These are phyloP conservation scores for Lachnum nothofagi DNA, from an alignment of 2,329 filamentous ascomycete species.

Conservation along the genomic window DNA sequence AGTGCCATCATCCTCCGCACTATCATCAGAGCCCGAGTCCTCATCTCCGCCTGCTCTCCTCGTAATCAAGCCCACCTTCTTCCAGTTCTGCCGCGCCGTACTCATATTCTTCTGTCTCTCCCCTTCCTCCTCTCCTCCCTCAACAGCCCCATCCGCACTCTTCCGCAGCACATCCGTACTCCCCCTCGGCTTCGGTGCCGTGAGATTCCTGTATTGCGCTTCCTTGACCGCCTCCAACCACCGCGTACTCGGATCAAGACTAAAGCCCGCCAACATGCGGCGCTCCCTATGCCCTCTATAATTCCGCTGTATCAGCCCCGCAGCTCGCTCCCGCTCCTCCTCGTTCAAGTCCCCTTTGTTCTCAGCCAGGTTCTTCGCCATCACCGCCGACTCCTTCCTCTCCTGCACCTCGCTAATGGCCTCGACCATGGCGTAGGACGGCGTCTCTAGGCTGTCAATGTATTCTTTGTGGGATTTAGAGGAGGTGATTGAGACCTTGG, in stretches of 20 bases:
- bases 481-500: slow-evolving; percentile 19
- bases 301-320: slow-evolving; percentile 60
- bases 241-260: slow-evolving; percentile 40
- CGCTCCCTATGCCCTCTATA: slow-evolving; percentile 73
- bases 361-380: slow-evolving; percentile 17
- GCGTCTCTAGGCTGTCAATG: slow-evolving; percentile 26
- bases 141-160: slow-evolving; percentile 10
- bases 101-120: slow-evolving; percentile 5
- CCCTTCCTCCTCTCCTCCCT: slow-evolving; percentile 2
- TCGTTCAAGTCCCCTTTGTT: slow-evolving; percentile 30
- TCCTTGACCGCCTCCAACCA: slow-evolving; percentile 46
- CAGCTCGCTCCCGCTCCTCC: slow-evolving; percentile 44
- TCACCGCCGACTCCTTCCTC: slow-evolving; percentile 26
- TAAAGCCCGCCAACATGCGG: slow-evolving; percentile 63
- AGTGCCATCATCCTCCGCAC: slow-evolving; percentile 16
- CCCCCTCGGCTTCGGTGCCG: slow-evolving; percentile 38
- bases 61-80: slow-evolving; percentile 65
- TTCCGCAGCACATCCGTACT: slow-evolving; percentile 8
- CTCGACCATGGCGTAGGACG: slow-evolving; percentile 38
- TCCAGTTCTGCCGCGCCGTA: slow-evolving; percentile 66
- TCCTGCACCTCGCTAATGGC: slow-evolving; percentile 47
- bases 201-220: slow-evolving; percentile 51
- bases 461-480: slow-evolving; percentile 29
- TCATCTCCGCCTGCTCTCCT: slow-evolving; percentile 68
- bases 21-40: slow-evolving; percentile 26